These are phyloP conservation scores for Exophiala aquamarina DNA, from an alignment of 2,329 filamentous ascomycete species.

Conservation along the genomic window DNA sequence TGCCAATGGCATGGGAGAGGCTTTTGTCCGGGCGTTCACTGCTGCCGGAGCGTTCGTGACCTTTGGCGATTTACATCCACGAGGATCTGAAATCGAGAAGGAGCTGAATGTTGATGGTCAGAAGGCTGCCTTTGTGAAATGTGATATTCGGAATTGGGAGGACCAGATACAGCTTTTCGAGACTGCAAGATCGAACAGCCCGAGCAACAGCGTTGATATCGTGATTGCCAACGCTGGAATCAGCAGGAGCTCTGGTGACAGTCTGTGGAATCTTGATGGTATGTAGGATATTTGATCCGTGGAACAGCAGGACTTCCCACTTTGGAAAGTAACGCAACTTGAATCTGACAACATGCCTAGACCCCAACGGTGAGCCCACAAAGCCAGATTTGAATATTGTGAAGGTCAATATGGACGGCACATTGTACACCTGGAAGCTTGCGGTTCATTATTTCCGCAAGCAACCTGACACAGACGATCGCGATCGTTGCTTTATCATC, in stretches of 20 bases:
- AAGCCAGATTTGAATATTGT: constrained; percentile 47
- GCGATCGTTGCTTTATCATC: constrained; percentile 52
- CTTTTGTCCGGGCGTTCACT: constrained; percentile 37
- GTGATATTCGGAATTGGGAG: constrained; percentile 46
- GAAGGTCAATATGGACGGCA: constrained; percentile 43
- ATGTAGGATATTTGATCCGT: constrained; percentile 7
- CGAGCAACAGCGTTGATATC: constrained; percentile 43
- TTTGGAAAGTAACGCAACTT: background rate
- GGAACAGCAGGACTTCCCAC: too few species aligned
- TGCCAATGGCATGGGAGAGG: constrained; percentile 40
- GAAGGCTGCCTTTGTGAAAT: constrained; percentile 36
- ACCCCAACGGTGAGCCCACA: constrained; percentile 24
- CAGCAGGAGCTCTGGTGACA: constrained; percentile 33
- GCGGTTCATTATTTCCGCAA: constrained; percentile 49
- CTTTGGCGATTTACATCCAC: constrained; percentile 32
- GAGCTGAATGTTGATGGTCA: constrained; percentile 7
- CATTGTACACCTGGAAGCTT: constrained; percentile 48
- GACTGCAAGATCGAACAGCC: constrained; percentile 38
- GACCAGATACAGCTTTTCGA: constrained; percentile 45
- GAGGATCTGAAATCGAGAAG: constrained; percentile 9
- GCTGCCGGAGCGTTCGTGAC: constrained; percentile 43
- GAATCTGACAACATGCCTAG: too few species aligned
- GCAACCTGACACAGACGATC: constrained; percentile 31
- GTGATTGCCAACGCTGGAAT: constrained; percentile 53
- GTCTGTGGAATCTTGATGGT: constrained; percentile 43